Evolutionary conservation across 2,329 filamentous ascomycete genomes (phyloP).

Genomic region (Fusarium temperatum): DNA sequence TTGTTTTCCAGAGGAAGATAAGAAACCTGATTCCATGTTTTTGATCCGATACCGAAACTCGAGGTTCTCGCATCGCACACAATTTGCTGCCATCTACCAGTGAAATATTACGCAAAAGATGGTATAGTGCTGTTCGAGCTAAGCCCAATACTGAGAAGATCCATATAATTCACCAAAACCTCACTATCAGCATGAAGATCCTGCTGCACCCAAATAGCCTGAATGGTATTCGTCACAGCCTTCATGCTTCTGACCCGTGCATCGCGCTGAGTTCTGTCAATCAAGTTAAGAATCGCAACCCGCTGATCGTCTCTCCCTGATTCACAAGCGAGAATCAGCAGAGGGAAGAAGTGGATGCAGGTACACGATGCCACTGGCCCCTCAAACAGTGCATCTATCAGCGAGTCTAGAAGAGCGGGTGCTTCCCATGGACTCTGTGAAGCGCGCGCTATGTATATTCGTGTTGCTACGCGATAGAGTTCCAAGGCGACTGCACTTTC

Average conservation of each 20-base stretch:
- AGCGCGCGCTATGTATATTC: conserved; percentile 29
- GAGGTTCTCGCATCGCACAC: background rate
- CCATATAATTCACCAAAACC: conserved; percentile 43
- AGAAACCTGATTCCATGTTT: background rate
- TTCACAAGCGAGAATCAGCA: conserved; percentile 49
- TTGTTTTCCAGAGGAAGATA: background rate
- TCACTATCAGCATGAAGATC: conserved; percentile 47
- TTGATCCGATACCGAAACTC: background rate
- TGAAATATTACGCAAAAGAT: conserved; percentile 4
- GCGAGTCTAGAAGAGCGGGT: conserved; percentile 24
- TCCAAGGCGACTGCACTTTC: background rate
- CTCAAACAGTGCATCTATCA: conserved; percentile 31
- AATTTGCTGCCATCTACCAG: background rate
- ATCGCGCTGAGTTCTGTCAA: conserved; percentile 39
- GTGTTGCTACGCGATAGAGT: conserved; percentile 26
- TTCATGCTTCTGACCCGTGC: conserved; percentile 36
- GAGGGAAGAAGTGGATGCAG: conserved; percentile 48
- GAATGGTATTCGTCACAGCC: conserved; percentile 35
- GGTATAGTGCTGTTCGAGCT: conserved; percentile 22
- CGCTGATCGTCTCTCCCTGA: conserved; percentile 47
- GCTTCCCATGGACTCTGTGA: conserved; percentile 39
- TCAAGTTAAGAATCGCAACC: conserved; percentile 42
- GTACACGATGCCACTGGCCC: conserved; percentile 4
- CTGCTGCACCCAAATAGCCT: conserved; percentile 47
- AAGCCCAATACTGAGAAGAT: conserved; percentile 34